Percentiles rank a stretch among this genome's conserved stretches.
phyloP scores from a whole-genome alignment of 768 basidiomycete genomes.

The Pulveroboletus sp. region DNA sequence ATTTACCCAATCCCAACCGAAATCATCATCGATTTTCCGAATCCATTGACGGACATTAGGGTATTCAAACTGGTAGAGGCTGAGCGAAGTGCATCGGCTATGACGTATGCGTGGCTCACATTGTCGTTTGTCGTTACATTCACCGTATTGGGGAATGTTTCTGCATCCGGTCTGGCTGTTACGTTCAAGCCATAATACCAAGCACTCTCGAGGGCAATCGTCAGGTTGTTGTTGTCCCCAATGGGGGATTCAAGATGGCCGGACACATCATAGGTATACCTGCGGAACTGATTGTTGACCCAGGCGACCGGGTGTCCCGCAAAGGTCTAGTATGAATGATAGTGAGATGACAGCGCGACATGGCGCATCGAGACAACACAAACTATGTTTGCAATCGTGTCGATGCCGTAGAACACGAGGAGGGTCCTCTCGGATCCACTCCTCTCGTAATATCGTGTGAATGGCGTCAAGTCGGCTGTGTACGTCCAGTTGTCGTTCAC shows the following conservation, averaged over 20 bases:
- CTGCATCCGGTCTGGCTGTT: conserved; percentile 45
- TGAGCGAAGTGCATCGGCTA: neutral
- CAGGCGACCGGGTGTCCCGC: conserved; percentile 50
- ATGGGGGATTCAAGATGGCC: conserved; percentile 34
- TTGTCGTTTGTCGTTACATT: conserved; percentile 22
- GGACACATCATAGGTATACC: conserved; percentile 51
- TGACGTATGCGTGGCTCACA: conserved; percentile 20
- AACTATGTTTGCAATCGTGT: conserved; percentile 55
- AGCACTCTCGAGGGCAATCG: conserved; percentile 51
- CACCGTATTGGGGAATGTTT: conserved; percentile 36
- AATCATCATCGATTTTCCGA: conserved; percentile 51
- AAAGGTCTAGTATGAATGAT: conserved; percentile 40
- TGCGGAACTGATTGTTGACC: conserved; percentile 56
- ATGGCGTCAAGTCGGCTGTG: conserved; percentile 48
- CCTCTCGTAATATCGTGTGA: conserved; percentile 27
- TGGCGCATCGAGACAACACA: conserved; percentile 9
- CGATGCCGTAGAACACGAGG: conserved; percentile 53
- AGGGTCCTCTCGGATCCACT: conserved; percentile 32
- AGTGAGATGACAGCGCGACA: neutral
- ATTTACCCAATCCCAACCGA: conserved; percentile 59
- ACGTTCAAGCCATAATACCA: conserved; percentile 53
- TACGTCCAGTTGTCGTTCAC: conserved; percentile 57
- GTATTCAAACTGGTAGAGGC: conserved; percentile 42
- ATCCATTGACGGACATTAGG: conserved; percentile 46
- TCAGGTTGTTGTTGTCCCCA: conserved; percentile 40